Conservation (phyloP, 345 rosid genomes). For the Pseudoturritis turrita region DNA sequence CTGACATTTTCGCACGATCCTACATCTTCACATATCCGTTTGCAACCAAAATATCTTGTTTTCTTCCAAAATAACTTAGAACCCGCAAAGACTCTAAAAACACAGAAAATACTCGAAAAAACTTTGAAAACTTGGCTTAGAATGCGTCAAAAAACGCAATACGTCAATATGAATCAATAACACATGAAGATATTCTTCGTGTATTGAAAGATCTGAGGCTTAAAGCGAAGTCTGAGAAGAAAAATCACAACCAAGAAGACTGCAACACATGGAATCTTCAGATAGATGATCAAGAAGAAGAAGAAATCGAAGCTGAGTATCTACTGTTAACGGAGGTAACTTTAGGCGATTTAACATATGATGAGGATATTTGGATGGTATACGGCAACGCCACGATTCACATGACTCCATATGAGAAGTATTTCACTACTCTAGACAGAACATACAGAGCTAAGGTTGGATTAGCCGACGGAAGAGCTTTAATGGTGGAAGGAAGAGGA, state of each 20-base stretch:
- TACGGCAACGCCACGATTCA: constrained; percentile 1
- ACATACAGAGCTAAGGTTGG: constrained; percentile 4
- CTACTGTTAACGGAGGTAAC: not conserved
- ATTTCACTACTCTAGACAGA: constrained; percentile 2
- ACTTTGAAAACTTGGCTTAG: no score
- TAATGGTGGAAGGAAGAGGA: not conserved
- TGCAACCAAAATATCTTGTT: no score
- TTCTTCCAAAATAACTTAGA: no score
- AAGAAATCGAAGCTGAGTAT: not conserved
- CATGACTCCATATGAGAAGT: constrained; percentile 21
- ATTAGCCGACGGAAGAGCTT: not conserved
- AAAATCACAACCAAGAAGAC: no score
- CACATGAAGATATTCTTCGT: not conserved
- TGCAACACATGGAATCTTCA: not conserved
- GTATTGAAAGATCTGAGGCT: not conserved
- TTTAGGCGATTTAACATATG: not conserved
- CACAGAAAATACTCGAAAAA: no score
- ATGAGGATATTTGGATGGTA: constrained; percentile 16
- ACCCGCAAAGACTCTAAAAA: no score
- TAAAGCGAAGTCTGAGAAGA: not conserved
- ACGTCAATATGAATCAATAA: no score
- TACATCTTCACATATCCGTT: no score
- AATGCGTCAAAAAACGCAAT: no score
- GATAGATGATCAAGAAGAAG: not conserved
- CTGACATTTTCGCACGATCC: no score